These are phyloP conservation scores for Clonostachys chloroleuca DNA, from an alignment of 2,329 filamentous ascomycete genomes.

Conservation along the genomic window DNA sequence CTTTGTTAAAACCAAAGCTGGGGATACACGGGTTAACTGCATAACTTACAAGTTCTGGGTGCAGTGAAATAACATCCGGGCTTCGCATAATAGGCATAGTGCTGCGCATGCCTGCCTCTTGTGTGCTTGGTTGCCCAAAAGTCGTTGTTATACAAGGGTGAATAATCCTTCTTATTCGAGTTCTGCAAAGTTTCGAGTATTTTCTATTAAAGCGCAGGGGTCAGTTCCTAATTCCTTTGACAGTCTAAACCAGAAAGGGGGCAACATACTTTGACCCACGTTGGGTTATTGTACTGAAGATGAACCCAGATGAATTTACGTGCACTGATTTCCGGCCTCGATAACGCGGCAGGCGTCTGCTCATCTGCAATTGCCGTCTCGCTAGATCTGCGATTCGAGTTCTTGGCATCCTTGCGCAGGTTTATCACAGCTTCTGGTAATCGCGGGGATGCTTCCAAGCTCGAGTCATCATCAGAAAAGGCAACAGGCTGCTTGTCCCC, in stretches of 20 bases:
- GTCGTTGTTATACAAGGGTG: constrained; percentile 36
- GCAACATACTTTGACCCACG: constrained; percentile 48
- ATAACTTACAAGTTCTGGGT: constrained; percentile 20
- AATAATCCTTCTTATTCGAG: constrained; percentile 26
- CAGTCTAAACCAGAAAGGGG: neutral
- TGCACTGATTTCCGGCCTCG: constrained; percentile 21
- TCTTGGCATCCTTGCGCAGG: constrained; percentile 15
- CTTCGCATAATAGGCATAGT: constrained; percentile 44
- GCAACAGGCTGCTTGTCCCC: constrained; percentile 7
- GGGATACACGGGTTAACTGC: neutral
- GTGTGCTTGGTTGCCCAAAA: constrained; percentile 44
- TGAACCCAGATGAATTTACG: constrained; percentile 56
- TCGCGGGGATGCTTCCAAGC: constrained; percentile 18
- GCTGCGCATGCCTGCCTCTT: constrained; percentile 40
- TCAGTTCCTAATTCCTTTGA: neutral
- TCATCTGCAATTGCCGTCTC: constrained; percentile 22
- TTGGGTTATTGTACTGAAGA: constrained; percentile 50
- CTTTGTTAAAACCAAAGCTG: neutral
- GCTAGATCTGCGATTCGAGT: constrained; percentile 8
- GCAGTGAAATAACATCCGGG: constrained; percentile 42
- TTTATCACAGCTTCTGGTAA: constrained; percentile 25
- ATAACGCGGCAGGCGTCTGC: constrained; percentile 19
- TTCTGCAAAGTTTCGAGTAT: constrained; percentile 37
- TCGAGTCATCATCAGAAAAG: constrained; percentile 14
- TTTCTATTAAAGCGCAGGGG: constrained; percentile 19